phyloP scores from a whole-genome alignment of 106 monocot species.

The Acanthochlamys bracteata region DNA sequence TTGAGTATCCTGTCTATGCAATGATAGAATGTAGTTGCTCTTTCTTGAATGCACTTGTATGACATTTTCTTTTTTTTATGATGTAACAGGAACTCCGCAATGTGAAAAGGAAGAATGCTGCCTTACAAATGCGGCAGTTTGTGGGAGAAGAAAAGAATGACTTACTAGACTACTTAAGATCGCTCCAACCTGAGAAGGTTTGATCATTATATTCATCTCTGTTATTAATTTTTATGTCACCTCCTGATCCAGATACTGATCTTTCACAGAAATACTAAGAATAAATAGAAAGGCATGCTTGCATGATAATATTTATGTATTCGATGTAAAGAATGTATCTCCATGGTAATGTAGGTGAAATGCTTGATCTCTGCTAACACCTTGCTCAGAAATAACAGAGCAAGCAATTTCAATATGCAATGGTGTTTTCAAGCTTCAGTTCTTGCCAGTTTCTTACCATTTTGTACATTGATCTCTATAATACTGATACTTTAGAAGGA shows the following conservation, averaged over 20 bases:
- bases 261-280: neutral
- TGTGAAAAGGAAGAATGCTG: slow-evolving; percentile 69
- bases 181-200: slow-evolving; percentile 90
- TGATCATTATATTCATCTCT: neutral
- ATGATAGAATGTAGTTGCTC: neutral
- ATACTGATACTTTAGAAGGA: neutral
- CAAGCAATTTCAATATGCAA: no score
- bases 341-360: no score
- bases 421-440: no score
- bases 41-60: neutral
- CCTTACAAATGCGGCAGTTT: slow-evolving; percentile 93
- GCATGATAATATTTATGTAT: no score
- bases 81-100: slow-evolving; percentile 59
- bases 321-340: no score
- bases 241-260: neutral
- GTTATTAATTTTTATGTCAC: neutral
- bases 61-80: neutral
- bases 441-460: neutral
- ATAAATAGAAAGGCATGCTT: no score
- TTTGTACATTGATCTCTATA: neutral
- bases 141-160: slow-evolving; percentile 98
- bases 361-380: no score
- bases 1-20: neutral
- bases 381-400: no score
- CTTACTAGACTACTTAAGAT: slow-evolving; percentile 81